Percentiles rank a stretch among this genome's conserved stretches.
Evolutionary conservation across 768 basidiomycete genomes (phyloP).

Genomic region (Leccinum incarnatum): DNA sequence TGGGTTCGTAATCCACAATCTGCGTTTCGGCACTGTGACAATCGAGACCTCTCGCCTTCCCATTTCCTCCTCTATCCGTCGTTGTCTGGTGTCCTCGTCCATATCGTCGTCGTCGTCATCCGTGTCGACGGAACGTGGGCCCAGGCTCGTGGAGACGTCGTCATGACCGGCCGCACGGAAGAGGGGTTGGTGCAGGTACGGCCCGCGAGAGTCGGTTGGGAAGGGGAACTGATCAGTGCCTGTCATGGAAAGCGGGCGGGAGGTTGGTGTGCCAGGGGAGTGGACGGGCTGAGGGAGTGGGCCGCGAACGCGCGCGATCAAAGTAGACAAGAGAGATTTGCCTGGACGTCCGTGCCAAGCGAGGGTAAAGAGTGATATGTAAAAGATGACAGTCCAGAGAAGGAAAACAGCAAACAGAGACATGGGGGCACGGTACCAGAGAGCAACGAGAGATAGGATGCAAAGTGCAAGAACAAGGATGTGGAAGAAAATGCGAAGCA

Average conservation of each 20-base stretch:
- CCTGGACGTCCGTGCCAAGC: slow-evolving; percentile 60
- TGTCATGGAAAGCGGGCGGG: slow-evolving; percentile 39
- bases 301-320: slow-evolving; percentile 45
- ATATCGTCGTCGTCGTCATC: slow-evolving; percentile 68
- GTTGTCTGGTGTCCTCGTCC: slow-evolving; percentile 72
- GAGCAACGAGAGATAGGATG: slow-evolving; percentile 52
- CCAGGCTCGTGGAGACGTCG: slow-evolving; percentile 36
- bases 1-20: slow-evolving; percentile 73
- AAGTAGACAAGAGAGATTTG: slow-evolving; percentile 52
- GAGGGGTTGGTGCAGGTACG: slow-evolving; percentile 67
- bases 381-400: slow-evolving; percentile 58
- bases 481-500: slow-evolving; percentile 55
- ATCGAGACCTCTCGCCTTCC: slow-evolving; percentile 80
- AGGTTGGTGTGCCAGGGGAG: slow-evolving; percentile 36
- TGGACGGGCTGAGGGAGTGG: slow-evolving; percentile 28
- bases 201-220: slow-evolving; percentile 47
- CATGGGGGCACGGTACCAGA: slow-evolving; percentile 55
- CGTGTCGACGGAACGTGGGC: slow-evolving; percentile 49
- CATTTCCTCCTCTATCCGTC: slow-evolving; percentile 80
- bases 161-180: slow-evolving; percentile 50
- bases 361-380: slow-evolving; percentile 47
- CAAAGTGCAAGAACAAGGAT: slow-evolving; percentile 56
- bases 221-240: slow-evolving; percentile 44
- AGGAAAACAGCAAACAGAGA: slow-evolving; percentile 65
- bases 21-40: slow-evolving; percentile 70